These are phyloP conservation scores for Rhododendron griersonianum DNA, from an alignment of 148 eudicot species.

Conservation along the genomic window DNA sequence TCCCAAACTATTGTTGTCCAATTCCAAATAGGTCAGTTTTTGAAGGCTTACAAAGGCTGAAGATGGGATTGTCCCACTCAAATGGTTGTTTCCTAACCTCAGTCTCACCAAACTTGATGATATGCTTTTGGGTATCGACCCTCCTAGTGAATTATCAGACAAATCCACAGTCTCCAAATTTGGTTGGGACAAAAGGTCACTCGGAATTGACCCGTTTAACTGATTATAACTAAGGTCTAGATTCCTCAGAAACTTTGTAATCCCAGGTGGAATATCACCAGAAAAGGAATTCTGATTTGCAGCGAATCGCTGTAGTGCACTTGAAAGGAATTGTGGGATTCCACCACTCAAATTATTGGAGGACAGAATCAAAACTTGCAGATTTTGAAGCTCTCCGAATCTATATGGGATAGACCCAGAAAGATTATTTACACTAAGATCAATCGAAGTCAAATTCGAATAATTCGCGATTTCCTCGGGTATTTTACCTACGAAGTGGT, in stretches of 20 bases:
- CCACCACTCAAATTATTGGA: slow-evolving; percentile 43
- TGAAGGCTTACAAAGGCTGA: slow-evolving; percentile 29
- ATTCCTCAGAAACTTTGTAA: slow-evolving; percentile 31
- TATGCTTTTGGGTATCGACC: slow-evolving; percentile 41
- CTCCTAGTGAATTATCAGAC: slow-evolving; percentile 45
- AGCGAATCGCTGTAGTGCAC: slow-evolving; percentile 53
- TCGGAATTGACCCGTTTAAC: slow-evolving; percentile 47
- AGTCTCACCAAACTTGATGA: slow-evolving; percentile 51
- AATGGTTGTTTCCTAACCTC: slow-evolving; percentile 54
- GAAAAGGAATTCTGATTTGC: slow-evolving; percentile 53
- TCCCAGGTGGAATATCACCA: slow-evolving; percentile 59
- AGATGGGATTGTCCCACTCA: slow-evolving; percentile 41
- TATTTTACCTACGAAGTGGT: slow-evolving; percentile 34
- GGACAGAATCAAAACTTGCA: slow-evolving; percentile 51
- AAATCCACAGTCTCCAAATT: slow-evolving; percentile 57
- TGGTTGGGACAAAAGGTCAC: slow-evolving; percentile 44
- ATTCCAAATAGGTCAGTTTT: slow-evolving; percentile 58
- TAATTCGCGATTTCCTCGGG: slow-evolving; percentile 42
- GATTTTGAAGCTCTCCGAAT: slow-evolving; percentile 37
- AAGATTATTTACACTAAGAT: slow-evolving; percentile 50
- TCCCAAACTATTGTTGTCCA: slow-evolving; percentile 44
- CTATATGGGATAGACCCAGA: slow-evolving; percentile 41
- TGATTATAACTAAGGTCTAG: slow-evolving; percentile 73
- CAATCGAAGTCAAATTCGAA: slow-evolving; percentile 43
- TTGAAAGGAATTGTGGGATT: slow-evolving; percentile 42